Conservation (phyloP, 2,329 filamentous ascomycete species). For the Neonectria sp. region DNA sequence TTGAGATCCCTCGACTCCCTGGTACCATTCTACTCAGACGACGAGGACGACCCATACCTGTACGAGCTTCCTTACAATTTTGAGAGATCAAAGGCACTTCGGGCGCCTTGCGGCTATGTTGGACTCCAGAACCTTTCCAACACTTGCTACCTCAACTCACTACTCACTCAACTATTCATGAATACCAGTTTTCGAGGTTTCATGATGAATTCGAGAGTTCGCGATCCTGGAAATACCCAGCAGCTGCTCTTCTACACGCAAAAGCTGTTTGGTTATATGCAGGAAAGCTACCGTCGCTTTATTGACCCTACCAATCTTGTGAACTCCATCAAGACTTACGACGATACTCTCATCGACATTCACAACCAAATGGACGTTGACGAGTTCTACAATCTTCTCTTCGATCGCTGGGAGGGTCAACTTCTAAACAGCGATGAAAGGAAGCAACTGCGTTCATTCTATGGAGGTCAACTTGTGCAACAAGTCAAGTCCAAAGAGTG, state of each 20-base stretch:
- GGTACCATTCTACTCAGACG: constrained; percentile 55
- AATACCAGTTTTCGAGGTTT: constrained; percentile 90
- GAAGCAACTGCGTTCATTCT: constrained; percentile 84
- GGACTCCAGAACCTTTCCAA: constrained; percentile 94
- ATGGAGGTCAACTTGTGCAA: constrained; percentile 91
- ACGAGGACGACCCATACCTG: constrained; percentile 66
- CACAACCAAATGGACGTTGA: constrained; percentile 97
- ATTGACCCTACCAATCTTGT: constrained; percentile 83
- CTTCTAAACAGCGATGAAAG: constrained; percentile 78
- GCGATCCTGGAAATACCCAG: constrained; percentile 71
- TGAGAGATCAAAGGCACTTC: constrained; percentile 78
- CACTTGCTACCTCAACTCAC: constrained; percentile 96
- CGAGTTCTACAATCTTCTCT: constrained; percentile 95
- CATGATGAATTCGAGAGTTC: constrained; percentile 76
- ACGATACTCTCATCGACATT: constrained; percentile 87
- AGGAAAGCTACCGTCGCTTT: constrained; percentile 82
- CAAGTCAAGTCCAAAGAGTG: constrained; percentile 98
- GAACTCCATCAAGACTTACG: constrained; percentile 83
- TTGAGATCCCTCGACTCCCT: constrained; percentile 58
- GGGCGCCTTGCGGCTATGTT: constrained; percentile 85
- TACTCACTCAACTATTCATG: constrained; percentile 97
- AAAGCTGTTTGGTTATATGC: constrained; percentile 86
- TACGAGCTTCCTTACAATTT: constrained; percentile 75
- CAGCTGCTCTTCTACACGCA: constrained; percentile 83
- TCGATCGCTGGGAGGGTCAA: constrained; percentile 91